Percentiles rank a stretch among this genome's conserved stretches.
Evolutionary conservation across 2,329 filamentous ascomycete genomes (phyloP).

Genomic region (Elsinoe batatas): DNA sequence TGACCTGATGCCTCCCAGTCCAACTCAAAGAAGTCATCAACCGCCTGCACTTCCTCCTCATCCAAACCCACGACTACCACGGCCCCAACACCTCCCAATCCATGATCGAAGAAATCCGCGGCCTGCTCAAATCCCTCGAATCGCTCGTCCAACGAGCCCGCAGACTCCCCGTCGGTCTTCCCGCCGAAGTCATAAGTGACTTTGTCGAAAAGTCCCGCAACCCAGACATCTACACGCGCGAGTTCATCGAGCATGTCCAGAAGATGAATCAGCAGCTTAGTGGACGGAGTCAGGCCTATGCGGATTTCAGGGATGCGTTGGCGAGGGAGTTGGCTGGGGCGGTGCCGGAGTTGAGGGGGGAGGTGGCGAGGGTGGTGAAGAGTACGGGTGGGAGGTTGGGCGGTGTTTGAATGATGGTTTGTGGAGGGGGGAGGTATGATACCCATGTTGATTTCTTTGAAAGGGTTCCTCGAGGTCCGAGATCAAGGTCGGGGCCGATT

Average conservation of each 20-base stretch:
- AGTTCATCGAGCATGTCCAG: conserved; percentile 56
- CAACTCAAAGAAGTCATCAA: conserved; percentile 53
- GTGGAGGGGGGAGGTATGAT: neutral
- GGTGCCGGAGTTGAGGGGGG: conserved; percentile 46
- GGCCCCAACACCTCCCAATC: conserved; percentile 47
- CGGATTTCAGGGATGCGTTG: conserved; percentile 48
- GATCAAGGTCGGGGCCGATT: neutral
- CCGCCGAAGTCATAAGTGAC: conserved; percentile 52
- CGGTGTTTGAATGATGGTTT: neutral
- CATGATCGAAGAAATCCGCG: conserved; percentile 47
- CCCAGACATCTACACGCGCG: conserved; percentile 56
- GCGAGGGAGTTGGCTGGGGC: conserved; percentile 48
- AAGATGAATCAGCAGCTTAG: conserved; percentile 53
- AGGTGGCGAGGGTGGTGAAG: conserved; percentile 43
- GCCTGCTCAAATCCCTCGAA: conserved; percentile 44
- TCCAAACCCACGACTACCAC: conserved; percentile 52
- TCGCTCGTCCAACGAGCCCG: conserved; percentile 42
- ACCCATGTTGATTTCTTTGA: neutral
- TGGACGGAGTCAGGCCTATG: conserved; percentile 51
- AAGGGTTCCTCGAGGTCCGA: neutral
- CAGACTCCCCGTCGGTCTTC: conserved; percentile 44
- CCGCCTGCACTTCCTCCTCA: conserved; percentile 49
- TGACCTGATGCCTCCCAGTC: conserved; percentile 25
- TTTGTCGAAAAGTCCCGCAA: conserved; percentile 56
- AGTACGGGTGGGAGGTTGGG: conserved; percentile 31